Conservation (phyloP, 148 eudicot species). For the Persicaria tinctoria region DNA sequence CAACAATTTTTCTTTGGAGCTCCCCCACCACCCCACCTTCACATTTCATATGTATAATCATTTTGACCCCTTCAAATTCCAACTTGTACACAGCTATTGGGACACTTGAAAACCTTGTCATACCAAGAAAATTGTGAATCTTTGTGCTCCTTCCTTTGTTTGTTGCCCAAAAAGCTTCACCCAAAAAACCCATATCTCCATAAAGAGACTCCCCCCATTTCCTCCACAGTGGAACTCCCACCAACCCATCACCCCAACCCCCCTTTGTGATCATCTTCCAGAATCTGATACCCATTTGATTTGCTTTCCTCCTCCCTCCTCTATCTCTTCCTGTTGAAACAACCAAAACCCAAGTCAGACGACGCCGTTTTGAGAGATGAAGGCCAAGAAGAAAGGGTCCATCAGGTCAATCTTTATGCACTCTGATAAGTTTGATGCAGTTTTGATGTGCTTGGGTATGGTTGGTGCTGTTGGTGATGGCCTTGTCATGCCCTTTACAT, state of each 20-base stretch:
- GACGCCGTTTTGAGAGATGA: conserved; percentile 6
- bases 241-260: not conserved
- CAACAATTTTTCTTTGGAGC: too few species aligned
- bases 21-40: not conserved
- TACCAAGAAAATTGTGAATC: not conserved
- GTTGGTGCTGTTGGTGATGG: conserved; percentile 12
- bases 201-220: not conserved
- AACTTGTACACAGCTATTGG: not conserved
- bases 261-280: not conserved
- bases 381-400: conserved; percentile 6
- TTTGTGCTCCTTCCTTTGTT: not conserved
- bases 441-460: conserved; percentile 5
- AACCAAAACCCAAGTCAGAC: not conserved
- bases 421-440: not conserved
- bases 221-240: conserved; percentile 11
- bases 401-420: conserved; percentile 5
- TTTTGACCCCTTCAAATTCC: conserved; percentile 9
- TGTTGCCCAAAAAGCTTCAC: not conserved
- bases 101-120: conserved; percentile 1
- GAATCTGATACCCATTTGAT: not conserved
- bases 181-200: not conserved
- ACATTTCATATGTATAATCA: not conserved
- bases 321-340: not conserved
- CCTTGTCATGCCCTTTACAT: conserved; percentile 7
- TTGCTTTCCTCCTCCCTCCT: not conserved